Percentiles rank a stretch among this genome's conserved stretches.
phyloP scores from a whole-genome alignment of 345 rosid genomes.

The Brassica rapa region DNA sequence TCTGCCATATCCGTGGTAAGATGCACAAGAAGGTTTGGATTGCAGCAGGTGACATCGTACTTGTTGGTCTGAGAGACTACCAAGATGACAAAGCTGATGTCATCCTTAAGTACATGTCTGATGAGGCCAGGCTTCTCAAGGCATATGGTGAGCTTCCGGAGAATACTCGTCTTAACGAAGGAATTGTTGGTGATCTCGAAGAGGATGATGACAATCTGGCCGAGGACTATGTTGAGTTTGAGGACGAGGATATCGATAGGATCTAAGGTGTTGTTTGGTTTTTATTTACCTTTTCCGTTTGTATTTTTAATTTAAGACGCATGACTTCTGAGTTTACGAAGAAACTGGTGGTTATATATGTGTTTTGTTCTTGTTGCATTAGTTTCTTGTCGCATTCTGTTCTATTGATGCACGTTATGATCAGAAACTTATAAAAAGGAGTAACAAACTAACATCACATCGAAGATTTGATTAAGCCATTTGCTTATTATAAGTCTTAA shows the following conservation, averaged over 20 bases:
- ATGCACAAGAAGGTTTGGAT: constrained; percentile 93
- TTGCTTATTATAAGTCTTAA: not conserved
- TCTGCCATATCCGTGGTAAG: constrained; percentile 82
- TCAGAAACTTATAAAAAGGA: not conserved
- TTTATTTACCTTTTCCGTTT: not conserved
- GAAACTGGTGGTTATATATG: not conserved
- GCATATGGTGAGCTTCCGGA: constrained; percentile 83
- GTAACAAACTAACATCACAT: not conserved
- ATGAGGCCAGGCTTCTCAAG: constrained; percentile 65
- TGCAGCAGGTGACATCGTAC: constrained; percentile 77
- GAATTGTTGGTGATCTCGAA: constrained; percentile 63
- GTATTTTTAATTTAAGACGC: constrained; percentile 23
- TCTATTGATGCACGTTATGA: not conserved
- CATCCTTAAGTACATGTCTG: constrained; percentile 79
- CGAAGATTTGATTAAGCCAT: not conserved
- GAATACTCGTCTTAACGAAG: constrained; percentile 65
- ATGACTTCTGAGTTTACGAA: constrained; percentile 19
- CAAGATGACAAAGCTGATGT: constrained; percentile 89
- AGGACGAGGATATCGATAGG: constrained; percentile 81
- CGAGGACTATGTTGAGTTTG: constrained; percentile 76
- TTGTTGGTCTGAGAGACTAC: constrained; percentile 74
- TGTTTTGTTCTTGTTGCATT: not conserved
- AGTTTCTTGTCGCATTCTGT: not conserved
- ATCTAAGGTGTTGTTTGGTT: constrained; percentile 42
- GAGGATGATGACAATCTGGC: constrained; percentile 55